Percentiles rank a stretch among this genome's conserved stretches.
phyloP scores from a whole-genome alignment of 176 grass and related monocot genomes.

The Oryza nivara region DNA sequence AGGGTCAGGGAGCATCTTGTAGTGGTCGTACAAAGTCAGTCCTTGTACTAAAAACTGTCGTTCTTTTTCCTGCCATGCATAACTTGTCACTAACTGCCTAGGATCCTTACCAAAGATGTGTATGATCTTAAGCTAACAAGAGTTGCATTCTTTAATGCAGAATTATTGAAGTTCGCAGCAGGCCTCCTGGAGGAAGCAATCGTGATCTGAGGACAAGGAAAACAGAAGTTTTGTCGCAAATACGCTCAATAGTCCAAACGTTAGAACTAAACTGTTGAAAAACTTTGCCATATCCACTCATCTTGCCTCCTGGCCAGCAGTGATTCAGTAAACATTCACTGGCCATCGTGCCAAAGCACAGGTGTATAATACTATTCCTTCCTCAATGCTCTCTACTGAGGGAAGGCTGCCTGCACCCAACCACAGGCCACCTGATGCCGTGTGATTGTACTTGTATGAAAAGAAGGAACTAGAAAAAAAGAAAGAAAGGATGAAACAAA shows the following conservation, averaged over 20 bases:
- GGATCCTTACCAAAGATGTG: background rate
- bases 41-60: background rate
- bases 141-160: conserved; percentile 30
- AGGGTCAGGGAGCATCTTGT: conserved; percentile 45
- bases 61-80: conserved; percentile 1
- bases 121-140: conserved; percentile 1
- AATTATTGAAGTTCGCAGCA: background rate
- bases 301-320: conserved; percentile 8
- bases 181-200: conserved; percentile 6
- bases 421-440: conserved; percentile 11
- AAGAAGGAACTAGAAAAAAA: background rate
- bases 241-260: background rate
- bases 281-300: background rate
- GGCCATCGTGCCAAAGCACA: background rate
- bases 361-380: conserved; percentile 25
- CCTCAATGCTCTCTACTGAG: background rate
- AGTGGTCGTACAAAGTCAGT: conserved; percentile 45
- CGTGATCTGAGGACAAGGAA: conserved; percentile 15
- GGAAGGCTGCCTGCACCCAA: conserved; percentile 17
- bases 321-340: conserved; percentile 24
- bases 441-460: conserved; percentile 29
- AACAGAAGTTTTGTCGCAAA: background rate
- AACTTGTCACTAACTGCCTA: background rate
- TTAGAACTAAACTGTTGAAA: conserved; percentile 11
- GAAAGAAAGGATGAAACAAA: background rate